Conservation (phyloP, 2,329 filamentous ascomycete species). For the Huntiella abstrusa region DNA sequence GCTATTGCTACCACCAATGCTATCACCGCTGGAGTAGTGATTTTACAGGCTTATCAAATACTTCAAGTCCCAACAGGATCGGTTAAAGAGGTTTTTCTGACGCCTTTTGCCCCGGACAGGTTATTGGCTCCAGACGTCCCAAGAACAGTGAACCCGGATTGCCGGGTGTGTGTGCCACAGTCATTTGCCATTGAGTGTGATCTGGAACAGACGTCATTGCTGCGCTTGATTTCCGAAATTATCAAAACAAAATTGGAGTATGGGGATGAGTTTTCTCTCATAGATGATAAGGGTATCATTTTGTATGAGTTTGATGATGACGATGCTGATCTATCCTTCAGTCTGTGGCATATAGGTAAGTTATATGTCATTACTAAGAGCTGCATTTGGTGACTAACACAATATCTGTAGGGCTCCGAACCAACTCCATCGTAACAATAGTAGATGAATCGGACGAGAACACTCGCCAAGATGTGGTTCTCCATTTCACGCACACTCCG, state of each 20-base stretch:
- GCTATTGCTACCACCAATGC: constrained; percentile 97
- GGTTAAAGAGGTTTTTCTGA: constrained; percentile 71
- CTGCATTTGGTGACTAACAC: constrained; percentile 13
- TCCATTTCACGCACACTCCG: constrained; percentile 39
- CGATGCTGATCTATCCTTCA: constrained; percentile 68
- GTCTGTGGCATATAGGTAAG: constrained; percentile 54
- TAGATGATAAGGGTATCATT: constrained; percentile 54
- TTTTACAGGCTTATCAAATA: constrained; percentile 83
- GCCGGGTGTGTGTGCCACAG: constrained; percentile 63
- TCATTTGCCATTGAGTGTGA: constrained; percentile 51
- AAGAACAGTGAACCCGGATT: constrained; percentile 56
- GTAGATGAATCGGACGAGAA: constrained; percentile 64
- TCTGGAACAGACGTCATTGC: constrained; percentile 43
- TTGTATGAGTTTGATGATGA: constrained; percentile 61
- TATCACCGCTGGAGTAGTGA: constrained; percentile 81
- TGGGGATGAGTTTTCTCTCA: constrained; percentile 62
- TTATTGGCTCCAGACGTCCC: constrained; percentile 38
- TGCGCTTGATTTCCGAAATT: constrained; percentile 64
- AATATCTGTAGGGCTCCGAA: constrained; percentile 36
- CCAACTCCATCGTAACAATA: constrained; percentile 61
- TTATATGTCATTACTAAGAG: neutral
- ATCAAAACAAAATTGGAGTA: constrained; percentile 55
- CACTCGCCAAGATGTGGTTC: constrained; percentile 60
- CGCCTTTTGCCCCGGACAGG: constrained; percentile 40
- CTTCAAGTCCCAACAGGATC: constrained; percentile 51